Evolutionary conservation across 164 flowering plant genomes (phyloP).

Genomic region (Malania oleifera): DNA sequence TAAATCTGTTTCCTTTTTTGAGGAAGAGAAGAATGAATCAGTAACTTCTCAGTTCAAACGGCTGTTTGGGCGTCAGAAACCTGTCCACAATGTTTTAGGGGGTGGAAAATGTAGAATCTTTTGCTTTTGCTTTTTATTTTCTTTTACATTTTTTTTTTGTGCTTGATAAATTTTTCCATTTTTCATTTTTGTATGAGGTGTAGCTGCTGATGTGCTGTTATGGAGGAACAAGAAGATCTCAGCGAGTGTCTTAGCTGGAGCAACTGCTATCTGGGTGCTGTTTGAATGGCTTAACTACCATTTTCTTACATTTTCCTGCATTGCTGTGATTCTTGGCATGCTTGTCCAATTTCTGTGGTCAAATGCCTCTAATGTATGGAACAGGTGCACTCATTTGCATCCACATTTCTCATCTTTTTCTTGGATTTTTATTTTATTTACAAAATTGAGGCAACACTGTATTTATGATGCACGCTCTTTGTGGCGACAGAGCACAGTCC

Average conservation of each 20-base stretch:
- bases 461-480: neutral
- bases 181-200: neutral
- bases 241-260: neutral
- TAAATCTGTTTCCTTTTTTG: neutral
- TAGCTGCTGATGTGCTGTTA: slow-evolving; percentile 9
- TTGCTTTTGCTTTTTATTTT: neutral
- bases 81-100: neutral
- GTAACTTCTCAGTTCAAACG: neutral
- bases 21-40: neutral
- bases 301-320: neutral
- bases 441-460: neutral
- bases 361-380: neutral
- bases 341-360: slow-evolving; percentile 2
- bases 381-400: neutral
- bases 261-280: neutral
- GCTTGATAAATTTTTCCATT: neutral
- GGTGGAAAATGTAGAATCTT: too few relatives aligned
- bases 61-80: neutral
- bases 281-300: slow-evolving; percentile 8
- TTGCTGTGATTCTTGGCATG: slow-evolving; percentile 2
- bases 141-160: neutral
- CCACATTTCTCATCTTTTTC: neutral
- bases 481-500: neutral
- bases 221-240: slow-evolving; percentile 8
- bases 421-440: neutral